Percentiles rank a stretch among this genome's conserved stretches.
Conservation (phyloP, 305 asterid species). For the Fraxinus greggii region DNA sequence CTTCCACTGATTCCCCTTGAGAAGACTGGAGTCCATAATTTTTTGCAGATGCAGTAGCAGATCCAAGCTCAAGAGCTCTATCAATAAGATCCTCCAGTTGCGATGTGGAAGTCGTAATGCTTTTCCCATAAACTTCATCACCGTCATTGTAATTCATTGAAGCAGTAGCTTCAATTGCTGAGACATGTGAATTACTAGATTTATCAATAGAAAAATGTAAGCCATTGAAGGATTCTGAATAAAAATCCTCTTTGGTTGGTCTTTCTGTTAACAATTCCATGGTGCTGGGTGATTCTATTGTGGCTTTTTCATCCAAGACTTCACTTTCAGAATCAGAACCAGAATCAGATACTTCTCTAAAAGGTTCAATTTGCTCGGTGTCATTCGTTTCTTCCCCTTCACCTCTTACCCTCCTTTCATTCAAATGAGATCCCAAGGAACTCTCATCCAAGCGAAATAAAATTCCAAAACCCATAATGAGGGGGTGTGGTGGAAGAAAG, state of each 20-base stretch:
- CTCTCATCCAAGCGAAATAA: constrained; percentile 94
- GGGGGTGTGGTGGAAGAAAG: constrained; percentile 94
- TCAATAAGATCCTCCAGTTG: constrained; percentile 85
- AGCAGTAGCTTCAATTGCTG: constrained; percentile 32
- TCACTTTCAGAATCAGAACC: constrained; percentile 70
- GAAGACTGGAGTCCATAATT: constrained; percentile 54
- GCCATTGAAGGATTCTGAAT: constrained; percentile 32
- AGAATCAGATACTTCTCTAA: constrained; percentile 60
- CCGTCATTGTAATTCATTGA: constrained; percentile 23
- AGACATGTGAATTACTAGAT: constrained; percentile 29
- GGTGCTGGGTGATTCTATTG: constrained; percentile 36
- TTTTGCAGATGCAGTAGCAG: constrained; percentile 63
- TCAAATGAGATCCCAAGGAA: constrained; percentile 94
- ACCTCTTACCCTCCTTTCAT: constrained; percentile 94
- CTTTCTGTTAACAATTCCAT: constrained; percentile 35
- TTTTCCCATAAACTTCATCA: constrained; percentile 39
- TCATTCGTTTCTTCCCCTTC: constrained; percentile 83
- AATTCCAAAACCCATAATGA: constrained; percentile 93
- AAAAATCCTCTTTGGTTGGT: constrained; percentile 24
- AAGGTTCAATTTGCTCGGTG: constrained; percentile 52
- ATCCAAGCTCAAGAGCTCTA: constrained; percentile 90
- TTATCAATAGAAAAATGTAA: constrained; percentile 32
- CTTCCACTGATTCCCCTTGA: constrained; percentile 37
- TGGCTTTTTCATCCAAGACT: constrained; percentile 39
- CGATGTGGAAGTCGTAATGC: constrained; percentile 39